Percentiles rank a stretch among this genome's conserved stretches.
These are phyloP conservation scores for Chaetomium fimeti DNA, from an alignment of 495 filamentous ascomycete species.

Conservation along the genomic window DNA sequence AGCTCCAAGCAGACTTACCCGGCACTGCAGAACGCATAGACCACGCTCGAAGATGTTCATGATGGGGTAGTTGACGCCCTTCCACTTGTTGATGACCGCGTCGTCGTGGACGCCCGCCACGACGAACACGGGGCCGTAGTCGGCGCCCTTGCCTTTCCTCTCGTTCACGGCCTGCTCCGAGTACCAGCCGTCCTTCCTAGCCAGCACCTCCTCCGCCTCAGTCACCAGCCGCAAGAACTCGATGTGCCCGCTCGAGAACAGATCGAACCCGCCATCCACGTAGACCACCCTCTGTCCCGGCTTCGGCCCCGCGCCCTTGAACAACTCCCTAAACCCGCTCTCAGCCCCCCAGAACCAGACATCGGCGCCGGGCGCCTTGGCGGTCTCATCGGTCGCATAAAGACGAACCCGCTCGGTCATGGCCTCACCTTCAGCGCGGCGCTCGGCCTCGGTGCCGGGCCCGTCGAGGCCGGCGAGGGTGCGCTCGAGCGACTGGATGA, in stretches of 20 bases:
- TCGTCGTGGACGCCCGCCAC: slow-evolving; percentile 93
- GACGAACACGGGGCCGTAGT: slow-evolving; percentile 80
- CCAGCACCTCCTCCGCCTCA: slow-evolving; percentile 65
- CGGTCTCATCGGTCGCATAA: slow-evolving; percentile 84
- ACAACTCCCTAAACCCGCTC: slow-evolving; percentile 58
- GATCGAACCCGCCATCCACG: slow-evolving; percentile 94
- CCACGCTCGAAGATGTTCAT: slow-evolving; percentile 99
- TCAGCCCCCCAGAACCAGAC: slow-evolving; percentile 75
- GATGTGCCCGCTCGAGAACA: slow-evolving; percentile 96
- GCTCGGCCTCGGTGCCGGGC: slow-evolving; percentile 63
- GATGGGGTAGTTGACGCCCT: slow-evolving; percentile 96
- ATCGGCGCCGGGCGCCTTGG: slow-evolving; percentile 65
- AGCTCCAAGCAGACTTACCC: slow-evolving; percentile 50
- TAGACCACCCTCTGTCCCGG: slow-evolving; percentile 86
- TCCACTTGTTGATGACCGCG: slow-evolving; percentile 89
- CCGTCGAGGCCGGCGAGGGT: slow-evolving; percentile 72
- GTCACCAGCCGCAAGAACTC: slow-evolving; percentile 81
- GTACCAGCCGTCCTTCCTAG: slow-evolving; percentile 68
- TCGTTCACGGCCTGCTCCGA: slow-evolving; percentile 58
- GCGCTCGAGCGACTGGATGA: slow-evolving; percentile 70
- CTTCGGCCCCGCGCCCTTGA: slow-evolving; percentile 63
- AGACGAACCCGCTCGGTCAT: slow-evolving; percentile 70
- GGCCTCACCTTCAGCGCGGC: slow-evolving; percentile 53
- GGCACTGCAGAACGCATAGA: slow-evolving; percentile 91
- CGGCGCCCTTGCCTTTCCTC: slow-evolving; percentile 61